A percentile compares a stretch with the other conserved stretches of the same genome.
Evolutionary conservation across 2,329 filamentous ascomycete species (phyloP).

Genomic region (Monilinia polystroma): DNA sequence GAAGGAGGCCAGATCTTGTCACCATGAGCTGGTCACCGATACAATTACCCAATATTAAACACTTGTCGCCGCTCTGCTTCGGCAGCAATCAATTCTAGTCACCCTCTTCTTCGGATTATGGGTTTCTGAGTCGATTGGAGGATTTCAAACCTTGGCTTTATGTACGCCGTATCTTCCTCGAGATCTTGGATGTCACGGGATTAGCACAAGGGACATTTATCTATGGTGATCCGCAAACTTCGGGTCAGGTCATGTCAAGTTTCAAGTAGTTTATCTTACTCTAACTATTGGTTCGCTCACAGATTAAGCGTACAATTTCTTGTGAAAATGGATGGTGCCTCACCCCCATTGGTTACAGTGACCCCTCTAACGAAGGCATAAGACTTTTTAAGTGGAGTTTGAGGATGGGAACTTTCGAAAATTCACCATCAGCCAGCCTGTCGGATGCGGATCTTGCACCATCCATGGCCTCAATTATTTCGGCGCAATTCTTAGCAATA

Average conservation of each 20-base stretch:
- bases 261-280: neutral
- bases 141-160: constrained; percentile 45
- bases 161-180: constrained; percentile 46
- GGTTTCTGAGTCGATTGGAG: constrained; percentile 43
- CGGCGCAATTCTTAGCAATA: constrained; percentile 27
- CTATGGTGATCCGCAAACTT: neutral
- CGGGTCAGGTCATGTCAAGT: neutral
- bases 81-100: constrained; percentile 37
- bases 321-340: constrained; percentile 2
- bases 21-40: constrained; percentile 64
- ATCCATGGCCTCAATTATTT: constrained; percentile 28
- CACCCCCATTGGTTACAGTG: constrained; percentile 33
- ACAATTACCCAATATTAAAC: constrained; percentile 64
- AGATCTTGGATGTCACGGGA: constrained; percentile 51
- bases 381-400: constrained; percentile 38
- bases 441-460: constrained; percentile 14
- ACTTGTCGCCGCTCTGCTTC: constrained; percentile 36
- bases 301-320: neutral
- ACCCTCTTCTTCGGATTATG: constrained; percentile 44
- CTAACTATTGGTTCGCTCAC: neutral
- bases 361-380: constrained; percentile 31
- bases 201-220: constrained; percentile 50
- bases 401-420: neutral
- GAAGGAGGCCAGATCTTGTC: constrained; percentile 59
- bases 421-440: neutral